These are phyloP conservation scores for Pseudogymnoascus sp. DNA, from an alignment of 2,329 filamentous ascomycete species.

Conservation along the genomic window DNA sequence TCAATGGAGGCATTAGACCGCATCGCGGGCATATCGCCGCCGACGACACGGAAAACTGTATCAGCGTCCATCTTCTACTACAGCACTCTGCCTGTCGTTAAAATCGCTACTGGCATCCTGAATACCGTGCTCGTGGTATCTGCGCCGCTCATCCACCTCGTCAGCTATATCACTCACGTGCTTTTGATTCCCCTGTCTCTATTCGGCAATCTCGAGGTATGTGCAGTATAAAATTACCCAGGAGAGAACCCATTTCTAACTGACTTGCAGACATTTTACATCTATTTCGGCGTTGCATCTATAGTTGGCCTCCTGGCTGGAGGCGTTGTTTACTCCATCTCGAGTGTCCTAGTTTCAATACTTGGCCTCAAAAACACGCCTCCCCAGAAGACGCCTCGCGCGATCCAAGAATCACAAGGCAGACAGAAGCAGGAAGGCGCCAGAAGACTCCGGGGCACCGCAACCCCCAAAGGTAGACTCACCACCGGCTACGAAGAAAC, in stretches of 20 bases:
- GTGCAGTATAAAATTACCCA: too few species aligned
- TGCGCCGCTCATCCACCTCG: conserved; percentile 40
- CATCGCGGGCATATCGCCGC: conserved; percentile 23
- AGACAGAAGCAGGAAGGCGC: background rate
- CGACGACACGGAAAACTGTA: conserved; percentile 24
- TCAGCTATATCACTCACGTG: conserved; percentile 32
- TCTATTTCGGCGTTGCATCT: conserved; percentile 55
- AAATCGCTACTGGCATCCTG: conserved; percentile 30
- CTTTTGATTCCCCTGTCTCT: conserved; percentile 40
- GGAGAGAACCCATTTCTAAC: background rate
- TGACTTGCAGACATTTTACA: conserved; percentile 30
- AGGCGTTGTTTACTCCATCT: conserved; percentile 47
- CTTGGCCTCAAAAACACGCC: conserved; percentile 28
- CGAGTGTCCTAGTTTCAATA: conserved; percentile 43
- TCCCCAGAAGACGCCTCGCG: background rate
- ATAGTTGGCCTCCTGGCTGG: conserved; percentile 59
- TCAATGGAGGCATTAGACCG: conserved; percentile 16
- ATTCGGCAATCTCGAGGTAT: conserved; percentile 47
- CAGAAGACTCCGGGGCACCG: background rate
- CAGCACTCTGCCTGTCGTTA: conserved; percentile 30
- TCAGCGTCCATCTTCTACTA: conserved; percentile 27
- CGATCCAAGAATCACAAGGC: background rate
- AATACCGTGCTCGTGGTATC: background rate
- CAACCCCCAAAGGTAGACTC: background rate
- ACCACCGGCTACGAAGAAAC: background rate